phyloP scores from a whole-genome alignment of 495 filamentous ascomycete species.

The Jackrogersella multiformis region DNA sequence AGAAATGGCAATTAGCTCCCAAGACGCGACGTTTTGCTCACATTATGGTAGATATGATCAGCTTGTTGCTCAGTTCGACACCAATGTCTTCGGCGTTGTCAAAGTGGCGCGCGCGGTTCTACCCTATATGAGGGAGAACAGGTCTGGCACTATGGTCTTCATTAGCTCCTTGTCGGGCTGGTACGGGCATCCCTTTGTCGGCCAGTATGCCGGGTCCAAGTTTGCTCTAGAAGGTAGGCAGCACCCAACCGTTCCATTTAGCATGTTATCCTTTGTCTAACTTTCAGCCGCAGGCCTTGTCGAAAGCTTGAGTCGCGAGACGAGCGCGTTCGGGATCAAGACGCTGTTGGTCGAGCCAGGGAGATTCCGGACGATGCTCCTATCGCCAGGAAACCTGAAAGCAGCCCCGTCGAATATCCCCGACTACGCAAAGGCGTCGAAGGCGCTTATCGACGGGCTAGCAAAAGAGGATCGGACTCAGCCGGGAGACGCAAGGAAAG shows the following conservation, averaged over 20 bases:
- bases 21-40: constrained; percentile 9
- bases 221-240: constrained; percentile 60
- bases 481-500: constrained; percentile 61
- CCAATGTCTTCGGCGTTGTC: constrained; percentile 61
- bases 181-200: constrained; percentile 46
- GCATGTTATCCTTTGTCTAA: neutral
- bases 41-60: constrained; percentile 44
- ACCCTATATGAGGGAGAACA: constrained; percentile 57
- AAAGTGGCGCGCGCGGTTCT: constrained; percentile 57
- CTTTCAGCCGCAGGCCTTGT: constrained; percentile 48
- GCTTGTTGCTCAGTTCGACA: constrained; percentile 51
- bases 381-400: constrained; percentile 43
- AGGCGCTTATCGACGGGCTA: constrained; percentile 28
- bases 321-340: constrained; percentile 56
- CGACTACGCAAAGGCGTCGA: constrained; percentile 41
- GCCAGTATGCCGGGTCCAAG: constrained; percentile 62
- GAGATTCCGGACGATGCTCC: constrained; percentile 58
- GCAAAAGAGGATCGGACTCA: constrained; percentile 42
- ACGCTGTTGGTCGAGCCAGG: constrained; percentile 58
- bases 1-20: constrained; percentile 14
- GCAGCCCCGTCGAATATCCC: constrained; percentile 28
- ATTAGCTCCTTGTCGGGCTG: constrained; percentile 58
- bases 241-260: neutral
- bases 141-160: constrained; percentile 55
- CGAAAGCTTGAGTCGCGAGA: constrained; percentile 57